A percentile compares a stretch with the other conserved stretches of the same genome.
Evolutionary conservation across 495 filamentous ascomycete species (phyloP).

Genomic region (Aspergillus coremiiformis): DNA sequence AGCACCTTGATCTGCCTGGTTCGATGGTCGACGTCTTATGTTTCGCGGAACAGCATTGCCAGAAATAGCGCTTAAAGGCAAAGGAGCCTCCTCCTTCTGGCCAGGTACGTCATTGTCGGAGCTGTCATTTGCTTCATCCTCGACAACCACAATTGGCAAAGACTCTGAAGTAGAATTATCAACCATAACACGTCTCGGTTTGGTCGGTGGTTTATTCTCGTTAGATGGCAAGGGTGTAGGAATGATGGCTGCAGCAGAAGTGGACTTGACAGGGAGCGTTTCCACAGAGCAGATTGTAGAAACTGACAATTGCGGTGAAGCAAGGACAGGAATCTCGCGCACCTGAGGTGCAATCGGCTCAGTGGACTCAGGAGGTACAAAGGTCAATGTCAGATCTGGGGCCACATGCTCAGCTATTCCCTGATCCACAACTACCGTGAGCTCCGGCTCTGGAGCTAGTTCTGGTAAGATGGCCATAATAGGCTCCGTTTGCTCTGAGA

Average conservation of each 20-base stretch:
- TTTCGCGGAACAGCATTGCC: slow-evolving; percentile 34
- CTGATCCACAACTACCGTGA: background rate
- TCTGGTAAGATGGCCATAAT: slow-evolving; percentile 14
- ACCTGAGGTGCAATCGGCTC: slow-evolving; percentile 27
- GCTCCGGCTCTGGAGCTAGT: background rate
- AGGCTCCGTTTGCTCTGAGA: slow-evolving; percentile 39
- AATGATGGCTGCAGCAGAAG: slow-evolving; percentile 5
- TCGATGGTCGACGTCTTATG: slow-evolving; percentile 25
- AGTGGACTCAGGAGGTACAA: slow-evolving; percentile 27
- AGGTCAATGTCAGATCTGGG: slow-evolving; percentile 27
- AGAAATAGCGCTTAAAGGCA: slow-evolving; percentile 38
- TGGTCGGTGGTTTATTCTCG: background rate
- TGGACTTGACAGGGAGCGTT: slow-evolving; percentile 26
- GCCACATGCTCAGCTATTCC: slow-evolving; percentile 17
- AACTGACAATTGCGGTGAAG: slow-evolving; percentile 21
- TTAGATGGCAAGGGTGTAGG: slow-evolving; percentile 17
- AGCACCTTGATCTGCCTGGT: slow-evolving; percentile 57
- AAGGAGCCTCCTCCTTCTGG: slow-evolving; percentile 35
- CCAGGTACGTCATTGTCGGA: slow-evolving; percentile 29
- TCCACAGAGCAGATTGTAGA: slow-evolving; percentile 37
- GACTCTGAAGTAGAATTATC: slow-evolving; percentile 15
- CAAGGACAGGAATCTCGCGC: slow-evolving; percentile 10
- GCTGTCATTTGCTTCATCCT: slow-evolving; percentile 48
- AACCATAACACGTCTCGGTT: slow-evolving; percentile 3
- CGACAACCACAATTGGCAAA: slow-evolving; percentile 35